These are phyloP conservation scores for Haematococcus lacustris DNA, from an alignment of 139 green algal genomes.

Conservation along the genomic window DNA sequence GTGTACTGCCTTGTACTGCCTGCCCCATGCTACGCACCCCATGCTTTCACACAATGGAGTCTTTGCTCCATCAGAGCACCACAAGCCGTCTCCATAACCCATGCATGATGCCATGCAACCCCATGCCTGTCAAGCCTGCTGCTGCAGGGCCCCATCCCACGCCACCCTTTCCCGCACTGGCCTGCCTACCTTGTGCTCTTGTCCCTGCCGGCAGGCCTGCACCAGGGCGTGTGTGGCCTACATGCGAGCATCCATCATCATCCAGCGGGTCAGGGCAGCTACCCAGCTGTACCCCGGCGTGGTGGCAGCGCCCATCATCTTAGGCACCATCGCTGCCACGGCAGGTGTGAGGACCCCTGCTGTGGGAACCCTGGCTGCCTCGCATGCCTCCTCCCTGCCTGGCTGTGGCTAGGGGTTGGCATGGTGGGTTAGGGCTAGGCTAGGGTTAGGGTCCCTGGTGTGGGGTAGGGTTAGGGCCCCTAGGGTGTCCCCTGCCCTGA, in stretches of 20 bases:
- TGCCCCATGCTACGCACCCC: neutral
- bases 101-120: neutral
- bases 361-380: too few species aligned
- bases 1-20: neutral
- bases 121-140: neutral
- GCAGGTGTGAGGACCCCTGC: too few species aligned
- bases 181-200: neutral
- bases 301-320: neutral
- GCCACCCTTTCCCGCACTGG: neutral
- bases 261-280: neutral
- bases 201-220: neutral
- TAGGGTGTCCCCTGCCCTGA: too few species aligned
- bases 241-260: neutral
- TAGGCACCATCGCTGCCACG: neutral
- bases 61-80: too few species aligned
- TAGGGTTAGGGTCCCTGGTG: too few species aligned
- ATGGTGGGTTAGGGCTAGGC: too few species aligned
- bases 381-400: too few species aligned
- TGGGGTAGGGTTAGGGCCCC: too few species aligned
- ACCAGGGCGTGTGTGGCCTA: neutral
- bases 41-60: too few species aligned
- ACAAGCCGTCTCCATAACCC: too few species aligned
- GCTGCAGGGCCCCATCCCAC: neutral
- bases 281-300: neutral
- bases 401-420: too few species aligned